Conservation (phyloP, 768 basidiomycete genomes). For the Dacryopinax primogenitus region DNA sequence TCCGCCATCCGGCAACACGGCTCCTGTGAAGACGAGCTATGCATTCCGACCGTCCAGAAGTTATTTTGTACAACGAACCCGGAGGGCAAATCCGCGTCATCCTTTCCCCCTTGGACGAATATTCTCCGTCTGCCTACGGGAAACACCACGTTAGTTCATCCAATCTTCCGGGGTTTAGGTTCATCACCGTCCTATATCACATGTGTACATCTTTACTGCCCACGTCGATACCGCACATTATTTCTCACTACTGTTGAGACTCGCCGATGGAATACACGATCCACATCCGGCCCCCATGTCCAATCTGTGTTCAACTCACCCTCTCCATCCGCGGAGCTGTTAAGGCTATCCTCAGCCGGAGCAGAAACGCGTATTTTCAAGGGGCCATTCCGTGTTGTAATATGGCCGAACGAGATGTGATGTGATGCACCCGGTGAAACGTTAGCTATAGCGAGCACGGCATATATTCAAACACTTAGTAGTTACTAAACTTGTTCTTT, state of each 20-base stretch:
- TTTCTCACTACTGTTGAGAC: constrained; percentile 32
- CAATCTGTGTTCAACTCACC: constrained; percentile 27
- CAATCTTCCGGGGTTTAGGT: constrained; percentile 42
- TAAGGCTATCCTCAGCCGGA: constrained; percentile 37
- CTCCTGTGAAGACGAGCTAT: too few relatives aligned
- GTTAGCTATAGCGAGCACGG: too few relatives aligned
- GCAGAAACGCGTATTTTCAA: too few relatives aligned
- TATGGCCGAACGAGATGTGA: too few relatives aligned
- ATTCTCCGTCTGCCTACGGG: too few relatives aligned
- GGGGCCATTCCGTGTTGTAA: too few relatives aligned
- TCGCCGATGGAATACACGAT: constrained; percentile 30
- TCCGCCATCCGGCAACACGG: too few relatives aligned
- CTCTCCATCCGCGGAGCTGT: constrained; percentile 32
- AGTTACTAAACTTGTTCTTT: neutral
- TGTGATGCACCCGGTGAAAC: too few relatives aligned
- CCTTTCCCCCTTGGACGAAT: too few relatives aligned
- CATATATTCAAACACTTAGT: constrained; percentile 18
- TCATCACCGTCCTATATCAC: constrained; percentile 33
- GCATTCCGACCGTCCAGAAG: too few relatives aligned
- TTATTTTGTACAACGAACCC: too few relatives aligned
- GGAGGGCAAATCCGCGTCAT: too few relatives aligned
- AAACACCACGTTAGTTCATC: constrained; percentile 38
- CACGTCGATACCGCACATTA: constrained; percentile 28
- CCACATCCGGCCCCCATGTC: constrained; percentile 42
- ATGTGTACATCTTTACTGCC: constrained; percentile 32